Percentiles rank a stretch among this genome's conserved stretches.
Evolutionary conservation across 2,329 filamentous ascomycete genomes (phyloP).

Genomic region (Aspergillus japonicus): DNA sequence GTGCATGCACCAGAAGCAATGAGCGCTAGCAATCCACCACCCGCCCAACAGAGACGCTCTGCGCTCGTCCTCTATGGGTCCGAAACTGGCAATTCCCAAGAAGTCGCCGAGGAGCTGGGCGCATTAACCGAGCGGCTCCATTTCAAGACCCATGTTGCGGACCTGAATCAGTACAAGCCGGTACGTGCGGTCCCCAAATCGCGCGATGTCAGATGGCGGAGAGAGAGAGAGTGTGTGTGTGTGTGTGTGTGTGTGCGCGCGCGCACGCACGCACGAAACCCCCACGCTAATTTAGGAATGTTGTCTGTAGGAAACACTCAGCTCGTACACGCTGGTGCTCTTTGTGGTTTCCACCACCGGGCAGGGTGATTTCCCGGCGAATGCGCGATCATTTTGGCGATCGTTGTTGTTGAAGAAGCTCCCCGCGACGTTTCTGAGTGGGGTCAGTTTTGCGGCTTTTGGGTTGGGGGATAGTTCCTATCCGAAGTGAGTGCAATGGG

Average conservation of each 20-base stretch:
- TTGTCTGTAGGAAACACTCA: constrained; percentile 32
- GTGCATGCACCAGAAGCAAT: constrained; percentile 24
- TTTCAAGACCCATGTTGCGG: constrained; percentile 72
- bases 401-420: constrained; percentile 77
- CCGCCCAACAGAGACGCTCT: constrained; percentile 35
- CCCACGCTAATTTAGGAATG: not conserved
- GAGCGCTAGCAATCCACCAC: constrained; percentile 8
- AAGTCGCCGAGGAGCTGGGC: constrained; percentile 82
- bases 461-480: constrained; percentile 95
- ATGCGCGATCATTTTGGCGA: constrained; percentile 80
- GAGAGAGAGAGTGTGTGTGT: not conserved
- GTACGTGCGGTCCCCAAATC: constrained; percentile 60
- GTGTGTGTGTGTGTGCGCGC: not conserved
- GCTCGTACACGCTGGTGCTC: constrained; percentile 48
- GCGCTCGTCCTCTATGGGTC: constrained; percentile 85
- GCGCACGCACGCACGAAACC: not conserved
- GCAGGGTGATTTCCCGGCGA: constrained; percentile 87
- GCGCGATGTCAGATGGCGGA: no score
- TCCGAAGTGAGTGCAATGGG: constrained; percentile 62
- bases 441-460: constrained; percentile 77
- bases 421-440: constrained; percentile 64
- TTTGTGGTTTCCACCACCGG: constrained; percentile 90
- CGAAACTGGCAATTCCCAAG: constrained; percentile 91
- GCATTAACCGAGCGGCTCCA: constrained; percentile 71
- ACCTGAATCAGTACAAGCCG: constrained; percentile 73